Evolutionary conservation across 2,329 filamentous ascomycete genomes (phyloP), one percentile per base, ranked within the genome.

Genomic region (Ophiostoma sp.): DNA sequence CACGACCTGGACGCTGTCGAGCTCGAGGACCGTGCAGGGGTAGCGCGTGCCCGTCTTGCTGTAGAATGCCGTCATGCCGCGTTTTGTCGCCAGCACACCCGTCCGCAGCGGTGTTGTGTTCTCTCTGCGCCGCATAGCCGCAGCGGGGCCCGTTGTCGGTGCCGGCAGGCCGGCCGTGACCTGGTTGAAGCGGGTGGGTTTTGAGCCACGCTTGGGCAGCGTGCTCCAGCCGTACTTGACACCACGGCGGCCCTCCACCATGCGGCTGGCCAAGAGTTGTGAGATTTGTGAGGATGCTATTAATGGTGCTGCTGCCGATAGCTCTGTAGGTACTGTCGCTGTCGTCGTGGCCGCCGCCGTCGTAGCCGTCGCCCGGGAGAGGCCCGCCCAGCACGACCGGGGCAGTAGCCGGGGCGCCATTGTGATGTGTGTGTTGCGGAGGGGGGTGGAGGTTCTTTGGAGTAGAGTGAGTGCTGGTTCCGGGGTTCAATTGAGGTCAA

Each of bases 41-140:
- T 89, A 90, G 74, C 94, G 89, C 73, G 86, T 86, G 75, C 92
- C 91, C 35, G 91, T 91, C 75, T 89, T 87, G 77, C 93, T 89
- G 84, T 91, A 98, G 74, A 97, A 81, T 72, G 91, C 94, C 62
- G 93, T 96, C 92, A 99, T 98, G 79, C 95, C 95, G 82, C 94
- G 94, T 82, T 99, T 99, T 78, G 89, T 85, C 15, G 91, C 93
- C 66, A 99, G 85, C 10, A 92, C 89, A 39, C 95, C 95, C 1
- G 93, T 89, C 36, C 95, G 90, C 60, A 88, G 76, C 0, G 87
- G 87, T 17, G 87, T 86, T 20, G 86, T 87, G 73, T 81, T 82
- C 74, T 83, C 85, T 75, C 83, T 85, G 67, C 87, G 85, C 79
- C 81, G 80, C 72, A 89, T 83, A 7, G 87, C 87, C 11, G 87